These are phyloP conservation scores for Phytophthora europaea DNA, from an alignment of 352 stramenopile genomes.

Conservation along the genomic window DNA sequence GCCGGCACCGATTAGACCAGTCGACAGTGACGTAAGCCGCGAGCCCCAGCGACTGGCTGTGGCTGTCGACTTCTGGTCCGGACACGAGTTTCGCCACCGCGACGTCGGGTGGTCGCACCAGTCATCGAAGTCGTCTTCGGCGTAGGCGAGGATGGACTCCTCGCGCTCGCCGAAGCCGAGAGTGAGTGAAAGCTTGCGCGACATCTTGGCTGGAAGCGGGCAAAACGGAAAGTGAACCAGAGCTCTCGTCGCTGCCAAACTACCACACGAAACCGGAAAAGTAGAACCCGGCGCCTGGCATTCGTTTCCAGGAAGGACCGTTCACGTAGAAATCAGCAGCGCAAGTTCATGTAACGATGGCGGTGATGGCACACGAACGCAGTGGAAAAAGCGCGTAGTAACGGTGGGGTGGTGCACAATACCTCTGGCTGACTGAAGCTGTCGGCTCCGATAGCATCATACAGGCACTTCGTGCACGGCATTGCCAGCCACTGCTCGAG, in stretches of 20 bases:
- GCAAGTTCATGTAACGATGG: constrained; percentile 17
- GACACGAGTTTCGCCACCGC: constrained; percentile 31
- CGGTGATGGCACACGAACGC: not conserved
- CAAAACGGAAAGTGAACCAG: constrained; percentile 33
- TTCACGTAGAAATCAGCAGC: constrained; percentile 37
- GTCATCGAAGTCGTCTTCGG: constrained; percentile 29
- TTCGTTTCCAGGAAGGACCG: constrained; percentile 9
- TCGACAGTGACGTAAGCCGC: constrained; percentile 34
- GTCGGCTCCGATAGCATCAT: not conserved
- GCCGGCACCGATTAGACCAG: constrained; percentile 19
- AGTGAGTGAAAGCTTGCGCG: constrained; percentile 15
- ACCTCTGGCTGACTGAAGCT: constrained; percentile 3
- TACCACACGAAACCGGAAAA: constrained; percentile 6
- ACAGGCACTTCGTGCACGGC: not conserved
- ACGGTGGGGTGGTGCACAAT: constrained; percentile 16
- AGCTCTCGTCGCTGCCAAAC: not conserved
- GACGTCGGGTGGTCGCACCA: constrained; percentile 23
- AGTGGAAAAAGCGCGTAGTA: not conserved
- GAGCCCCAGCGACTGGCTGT: constrained; percentile 18
- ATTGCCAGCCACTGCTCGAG: not conserved
- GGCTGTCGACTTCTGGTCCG: constrained; percentile 13
- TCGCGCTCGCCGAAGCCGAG: constrained; percentile 18
- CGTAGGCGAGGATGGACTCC: constrained; percentile 34
- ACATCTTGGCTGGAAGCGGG: constrained; percentile 12
- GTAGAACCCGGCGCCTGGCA: not conserved